Evolutionary conservation across 768 basidiomycete genomes (phyloP).

Genomic region (Boletus huronensis): DNA sequence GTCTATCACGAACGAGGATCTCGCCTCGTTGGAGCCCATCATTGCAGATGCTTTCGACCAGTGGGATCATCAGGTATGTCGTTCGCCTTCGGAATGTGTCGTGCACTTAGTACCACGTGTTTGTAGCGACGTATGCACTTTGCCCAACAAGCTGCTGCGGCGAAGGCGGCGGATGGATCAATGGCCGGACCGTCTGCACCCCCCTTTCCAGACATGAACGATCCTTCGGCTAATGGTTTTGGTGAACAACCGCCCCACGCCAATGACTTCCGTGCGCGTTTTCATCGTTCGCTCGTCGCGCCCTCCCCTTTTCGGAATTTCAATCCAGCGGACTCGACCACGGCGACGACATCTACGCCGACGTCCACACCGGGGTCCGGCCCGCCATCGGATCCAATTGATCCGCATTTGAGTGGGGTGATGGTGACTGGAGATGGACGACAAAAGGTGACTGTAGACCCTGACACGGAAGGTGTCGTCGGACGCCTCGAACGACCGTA

Average conservation of each 20-base stretch:
- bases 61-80: conserved; percentile 74
- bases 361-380: conserved; percentile 35
- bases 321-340: conserved; percentile 27
- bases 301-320: conserved; percentile 56
- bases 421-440: conserved; percentile 21
- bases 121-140: conserved; percentile 47
- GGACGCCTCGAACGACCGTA: conserved; percentile 20
- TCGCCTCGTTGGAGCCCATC: conserved; percentile 72
- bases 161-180: conserved; percentile 30
- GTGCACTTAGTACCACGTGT: not conserved
- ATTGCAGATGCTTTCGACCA: conserved; percentile 85
- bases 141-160: conserved; percentile 35
- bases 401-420: conserved; percentile 30
- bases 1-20: conserved; percentile 74
- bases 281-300: conserved; percentile 56
- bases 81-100: not conserved
- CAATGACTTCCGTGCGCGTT: conserved; percentile 64
- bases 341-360: conserved; percentile 32
- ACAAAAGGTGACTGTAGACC: conserved; percentile 26
- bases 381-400: conserved; percentile 32
- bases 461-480: conserved; percentile 24
- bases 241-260: conserved; percentile 32
- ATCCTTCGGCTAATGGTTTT: conserved; percentile 28
- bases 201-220: conserved; percentile 33
- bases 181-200: conserved; percentile 26